Percentiles rank a stretch among this genome's conserved stretches.
Evolutionary conservation across 169 alveolate species (phyloP).

Genomic region (Plasmodium vivax): DNA sequence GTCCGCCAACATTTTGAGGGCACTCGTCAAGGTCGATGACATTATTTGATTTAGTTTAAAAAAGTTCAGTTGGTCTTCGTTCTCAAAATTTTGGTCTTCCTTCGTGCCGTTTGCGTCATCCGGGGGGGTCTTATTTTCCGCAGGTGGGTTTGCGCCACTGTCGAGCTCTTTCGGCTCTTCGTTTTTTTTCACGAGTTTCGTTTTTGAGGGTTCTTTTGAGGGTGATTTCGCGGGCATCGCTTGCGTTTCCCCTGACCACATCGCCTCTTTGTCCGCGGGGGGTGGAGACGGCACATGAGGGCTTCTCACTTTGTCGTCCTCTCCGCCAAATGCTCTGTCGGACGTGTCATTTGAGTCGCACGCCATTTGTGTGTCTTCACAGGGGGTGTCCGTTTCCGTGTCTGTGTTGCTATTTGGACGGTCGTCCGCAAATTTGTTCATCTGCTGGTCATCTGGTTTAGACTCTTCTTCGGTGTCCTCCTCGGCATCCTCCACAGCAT

Average conservation of each 20-base stretch:
- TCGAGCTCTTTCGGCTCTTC: not conserved
- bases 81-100: not conserved
- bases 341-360: not conserved
- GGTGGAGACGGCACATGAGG: not conserved
- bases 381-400: conserved; percentile 1
- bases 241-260: not conserved
- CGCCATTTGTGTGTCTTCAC: not conserved
- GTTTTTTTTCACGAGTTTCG: conserved; percentile 19
- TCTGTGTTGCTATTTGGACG: not conserved
- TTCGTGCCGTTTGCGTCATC: not conserved
- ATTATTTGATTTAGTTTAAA: conserved; percentile 39
- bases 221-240: not conserved
- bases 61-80: conserved; percentile 25
- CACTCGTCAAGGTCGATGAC: conserved; percentile 30
- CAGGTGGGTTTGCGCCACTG: not conserved
- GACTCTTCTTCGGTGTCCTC: not conserved
- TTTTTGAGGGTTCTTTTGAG: not conserved
- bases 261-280: not conserved
- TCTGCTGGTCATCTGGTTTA: not conserved
- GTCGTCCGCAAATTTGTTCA: not conserved
- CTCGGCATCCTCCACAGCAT: not conserved
- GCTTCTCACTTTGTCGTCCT: not conserved
- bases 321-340: not conserved
- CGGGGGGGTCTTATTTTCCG: not conserved
- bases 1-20: conserved; percentile 45